Conservation (phyloP, 768 basidiomycete species). For the Naganishia onofrii region DNA sequence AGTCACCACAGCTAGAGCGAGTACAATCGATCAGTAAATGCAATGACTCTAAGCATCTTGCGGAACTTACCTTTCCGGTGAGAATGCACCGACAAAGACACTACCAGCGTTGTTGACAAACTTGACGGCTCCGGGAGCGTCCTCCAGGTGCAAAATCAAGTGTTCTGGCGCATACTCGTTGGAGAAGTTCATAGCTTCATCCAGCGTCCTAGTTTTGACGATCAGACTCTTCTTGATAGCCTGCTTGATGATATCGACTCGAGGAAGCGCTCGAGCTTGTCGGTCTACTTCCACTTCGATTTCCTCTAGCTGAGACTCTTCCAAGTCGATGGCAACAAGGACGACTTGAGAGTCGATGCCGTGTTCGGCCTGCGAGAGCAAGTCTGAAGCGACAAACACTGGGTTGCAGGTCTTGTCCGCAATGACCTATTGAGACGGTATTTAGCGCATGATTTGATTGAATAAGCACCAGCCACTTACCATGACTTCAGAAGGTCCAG, state of each 20-base stretch:
- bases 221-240: slow-evolving; percentile 89
- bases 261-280: slow-evolving; percentile 80
- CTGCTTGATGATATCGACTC: slow-evolving; percentile 84
- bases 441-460: not conserved
- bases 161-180: slow-evolving; percentile 99
- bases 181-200: slow-evolving; percentile 80
- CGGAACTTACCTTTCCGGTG: slow-evolving; percentile 80
- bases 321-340: slow-evolving; percentile 73
- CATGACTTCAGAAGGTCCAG: slow-evolving; percentile 94
- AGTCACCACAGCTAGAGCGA: slow-evolving; percentile 81
- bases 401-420: slow-evolving; percentile 83
- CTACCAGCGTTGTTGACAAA: slow-evolving; percentile 87
- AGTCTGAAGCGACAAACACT: slow-evolving; percentile 90
- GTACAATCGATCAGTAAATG: not conserved
- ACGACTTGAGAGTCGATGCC: slow-evolving; percentile 98
- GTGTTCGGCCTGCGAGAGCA: slow-evolving; percentile 96
- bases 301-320: slow-evolving; percentile 60
- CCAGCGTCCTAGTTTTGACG: slow-evolving; percentile 64
- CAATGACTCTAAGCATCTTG: not conserved
- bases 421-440: slow-evolving; percentile 67
- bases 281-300: slow-evolving; percentile 81
- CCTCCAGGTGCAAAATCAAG: slow-evolving; percentile 80
- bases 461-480: slow-evolving; percentile 58
- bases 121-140: slow-evolving; percentile 65
- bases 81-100: slow-evolving; percentile 90